Conservation (phyloP, 1,139 yeast genomes). For the Scheffersomyces cryptocercus region DNA sequence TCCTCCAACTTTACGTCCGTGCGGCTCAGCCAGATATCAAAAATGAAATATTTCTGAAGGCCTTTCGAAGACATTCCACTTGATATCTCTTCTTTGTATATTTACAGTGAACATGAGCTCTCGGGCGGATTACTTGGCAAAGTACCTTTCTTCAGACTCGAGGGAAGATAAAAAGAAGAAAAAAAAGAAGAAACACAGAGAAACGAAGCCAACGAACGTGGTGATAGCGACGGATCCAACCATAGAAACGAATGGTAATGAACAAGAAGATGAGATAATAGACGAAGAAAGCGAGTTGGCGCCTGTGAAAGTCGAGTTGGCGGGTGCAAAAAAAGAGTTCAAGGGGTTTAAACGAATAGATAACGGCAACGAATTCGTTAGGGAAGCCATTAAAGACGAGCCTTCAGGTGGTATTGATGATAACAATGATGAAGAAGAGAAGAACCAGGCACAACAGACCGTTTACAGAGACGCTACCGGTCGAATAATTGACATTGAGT, state of each 20-base stretch:
- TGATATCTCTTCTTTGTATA: not conserved
- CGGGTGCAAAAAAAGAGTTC: slow-evolving; percentile 9
- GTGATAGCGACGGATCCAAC: slow-evolving; percentile 17
- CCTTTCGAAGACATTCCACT: too few relatives aligned
- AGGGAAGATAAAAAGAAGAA: slow-evolving; percentile 23
- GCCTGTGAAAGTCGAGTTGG: slow-evolving; percentile 21
- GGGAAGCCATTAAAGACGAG: slow-evolving; percentile 1
- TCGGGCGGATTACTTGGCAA: slow-evolving; percentile 53
- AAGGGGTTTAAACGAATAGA: slow-evolving; percentile 44
- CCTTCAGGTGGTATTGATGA: slow-evolving; percentile 5
- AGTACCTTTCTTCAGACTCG: slow-evolving; percentile 37
- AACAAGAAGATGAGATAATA: slow-evolving; percentile 10
- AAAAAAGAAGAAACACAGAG: slow-evolving; percentile 17
- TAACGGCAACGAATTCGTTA: slow-evolving; percentile 20
- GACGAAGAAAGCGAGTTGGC: slow-evolving; percentile 27
- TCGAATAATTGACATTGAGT: slow-evolving; percentile 44
- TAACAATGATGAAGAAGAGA: slow-evolving; percentile 2
- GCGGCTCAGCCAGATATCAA: too few relatives aligned
- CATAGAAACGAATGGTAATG: slow-evolving; percentile 10
- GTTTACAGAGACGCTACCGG: slow-evolving; percentile 65
- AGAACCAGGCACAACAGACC: slow-evolving; percentile 31
- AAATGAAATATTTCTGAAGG: too few relatives aligned
- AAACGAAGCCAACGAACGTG: slow-evolving; percentile 8
- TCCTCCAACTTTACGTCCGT: too few relatives aligned
- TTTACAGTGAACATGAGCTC: slow-evolving; percentile 23